Evolutionary conservation across 2,329 filamentous ascomycete species (phyloP).

Genomic region (Calycina marina): DNA sequence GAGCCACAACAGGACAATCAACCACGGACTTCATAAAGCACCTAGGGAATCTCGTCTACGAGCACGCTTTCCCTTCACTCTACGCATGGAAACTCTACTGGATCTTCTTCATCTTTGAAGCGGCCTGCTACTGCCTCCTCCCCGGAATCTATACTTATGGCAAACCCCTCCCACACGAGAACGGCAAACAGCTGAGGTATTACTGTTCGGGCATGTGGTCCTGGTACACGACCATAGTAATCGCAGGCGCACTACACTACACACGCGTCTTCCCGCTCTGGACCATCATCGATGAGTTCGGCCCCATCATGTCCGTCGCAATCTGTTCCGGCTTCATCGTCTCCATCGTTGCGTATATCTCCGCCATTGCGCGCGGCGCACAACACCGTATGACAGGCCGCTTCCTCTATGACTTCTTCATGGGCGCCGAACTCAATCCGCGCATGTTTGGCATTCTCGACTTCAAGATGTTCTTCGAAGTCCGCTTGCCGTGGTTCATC

Average conservation of each 20-base stretch:
- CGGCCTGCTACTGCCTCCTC: constrained; percentile 65
- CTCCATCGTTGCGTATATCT: constrained; percentile 72
- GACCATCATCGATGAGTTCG: constrained; percentile 89
- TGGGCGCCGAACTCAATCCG: constrained; percentile 78
- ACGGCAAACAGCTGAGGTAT: constrained; percentile 78
- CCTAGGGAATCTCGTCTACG: constrained; percentile 59
- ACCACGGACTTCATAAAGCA: constrained; percentile 58
- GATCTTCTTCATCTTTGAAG: constrained; percentile 80
- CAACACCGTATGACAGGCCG: constrained; percentile 86
- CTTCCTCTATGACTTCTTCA: constrained; percentile 77
- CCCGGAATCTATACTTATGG: constrained; percentile 81
- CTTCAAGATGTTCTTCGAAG: constrained; percentile 94
- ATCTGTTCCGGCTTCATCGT: constrained; percentile 83
- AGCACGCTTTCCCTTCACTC: constrained; percentile 67
- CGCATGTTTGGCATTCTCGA: constrained; percentile 73
- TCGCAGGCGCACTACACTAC: constrained; percentile 61
- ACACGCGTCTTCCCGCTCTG: constrained; percentile 79
- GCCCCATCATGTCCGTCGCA: constrained; percentile 79
- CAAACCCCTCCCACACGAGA: constrained; percentile 70
- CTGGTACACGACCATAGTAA: constrained; percentile 71
- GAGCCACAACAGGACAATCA: constrained; percentile 48
- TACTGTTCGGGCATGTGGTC: constrained; percentile 85
- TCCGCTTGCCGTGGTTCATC: constrained; percentile 85
- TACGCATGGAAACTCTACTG: constrained; percentile 92
- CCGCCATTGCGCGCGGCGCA: constrained; percentile 63